phyloP scores from a whole-genome alignment of 202 grass and related monocot genomes.

The Setaria italica region DNA sequence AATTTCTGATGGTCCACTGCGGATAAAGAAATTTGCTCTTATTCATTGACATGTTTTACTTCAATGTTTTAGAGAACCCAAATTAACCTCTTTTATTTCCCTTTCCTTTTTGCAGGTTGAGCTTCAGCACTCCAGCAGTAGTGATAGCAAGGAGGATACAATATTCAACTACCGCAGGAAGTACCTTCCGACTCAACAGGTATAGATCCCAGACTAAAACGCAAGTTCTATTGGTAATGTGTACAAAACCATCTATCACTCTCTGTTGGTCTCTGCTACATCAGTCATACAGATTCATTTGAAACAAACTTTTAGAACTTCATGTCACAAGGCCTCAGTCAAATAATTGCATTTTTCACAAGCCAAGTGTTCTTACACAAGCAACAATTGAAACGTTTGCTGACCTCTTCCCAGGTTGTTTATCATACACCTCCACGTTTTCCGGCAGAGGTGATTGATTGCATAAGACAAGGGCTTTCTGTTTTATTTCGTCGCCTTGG shows the following conservation, averaged over 20 bases:
- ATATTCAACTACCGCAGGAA: conserved; percentile 97
- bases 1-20: background rate
- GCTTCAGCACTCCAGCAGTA: conserved; percentile 58
- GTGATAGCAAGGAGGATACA: conserved; percentile 61
- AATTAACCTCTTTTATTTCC: conserved; percentile 14
- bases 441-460: conserved; percentile 74
- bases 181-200: conserved; percentile 95
- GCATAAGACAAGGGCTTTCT: conserved; percentile 85
- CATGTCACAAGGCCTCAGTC: background rate
- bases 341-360: conserved; percentile 26
- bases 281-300: conserved; percentile 3
- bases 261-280: conserved; percentile 29
- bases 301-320: conserved; percentile 31
- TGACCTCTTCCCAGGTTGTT: conserved; percentile 66
- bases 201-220: conserved; percentile 15
- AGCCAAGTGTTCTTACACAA: conserved; percentile 4
- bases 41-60: conserved; percentile 7
- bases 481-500: conserved; percentile 71
- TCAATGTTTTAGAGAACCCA: background rate
- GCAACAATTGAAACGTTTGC: conserved; percentile 15
- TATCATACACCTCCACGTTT: conserved; percentile 97
- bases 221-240: background rate
- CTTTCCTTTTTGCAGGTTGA: conserved; percentile 64
- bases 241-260: background rate
- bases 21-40: conserved; percentile 2